Evolutionary conservation across 768 basidiomycete species (phyloP), one percentile per base, ranked within the genome.

Genomic region (Lentinula edodes): DNA sequence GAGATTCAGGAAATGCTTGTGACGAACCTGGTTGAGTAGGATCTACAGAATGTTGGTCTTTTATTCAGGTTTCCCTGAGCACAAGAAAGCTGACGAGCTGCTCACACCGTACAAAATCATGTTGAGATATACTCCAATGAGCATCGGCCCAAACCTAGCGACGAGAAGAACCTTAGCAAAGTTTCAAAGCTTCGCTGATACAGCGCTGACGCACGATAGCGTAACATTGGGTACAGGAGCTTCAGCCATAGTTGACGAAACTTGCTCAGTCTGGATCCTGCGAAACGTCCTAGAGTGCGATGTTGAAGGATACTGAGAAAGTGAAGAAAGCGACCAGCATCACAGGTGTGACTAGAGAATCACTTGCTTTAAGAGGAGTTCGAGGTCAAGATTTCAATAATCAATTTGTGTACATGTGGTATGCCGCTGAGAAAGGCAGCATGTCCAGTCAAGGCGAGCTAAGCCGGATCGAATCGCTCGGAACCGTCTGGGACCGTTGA

Each of bases 101-200:
- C 54, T 23, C 38, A 56, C 54, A 39, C 54, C 54, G 23, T 56
- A 56, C 23, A 56, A 43, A 6, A 56, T 41, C 54, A 56, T 56
- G 38, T 56, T 56, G 54, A 52, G 42, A 43, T 35, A 56, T 13
- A 56, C 54, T 41, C 54, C 54, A 56, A 56, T 56, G 4, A 56
- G 54, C 54, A 56, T 56, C 1, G 54, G 54, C 38, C 54, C 54
- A 43, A 56, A 56, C n/a, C 54, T 56, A 56, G 20, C 54, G 39
- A 56, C 20, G 18, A 16, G 5, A 0, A n/a, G 34, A 7, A n/a
- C 7, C 3, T 52, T n/a, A 23, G 23, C 23, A 51, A 13, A 28
- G 28, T 23, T 32, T 32, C 23, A 2, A 15, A 52, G 12, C 23
- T 52, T 28, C 13, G 12, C 12, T 52, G 7, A 36, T n/a, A 36